phyloP scores from a whole-genome alignment of 2,329 filamentous ascomycete species.

The Macrophomina phaseolina region DNA sequence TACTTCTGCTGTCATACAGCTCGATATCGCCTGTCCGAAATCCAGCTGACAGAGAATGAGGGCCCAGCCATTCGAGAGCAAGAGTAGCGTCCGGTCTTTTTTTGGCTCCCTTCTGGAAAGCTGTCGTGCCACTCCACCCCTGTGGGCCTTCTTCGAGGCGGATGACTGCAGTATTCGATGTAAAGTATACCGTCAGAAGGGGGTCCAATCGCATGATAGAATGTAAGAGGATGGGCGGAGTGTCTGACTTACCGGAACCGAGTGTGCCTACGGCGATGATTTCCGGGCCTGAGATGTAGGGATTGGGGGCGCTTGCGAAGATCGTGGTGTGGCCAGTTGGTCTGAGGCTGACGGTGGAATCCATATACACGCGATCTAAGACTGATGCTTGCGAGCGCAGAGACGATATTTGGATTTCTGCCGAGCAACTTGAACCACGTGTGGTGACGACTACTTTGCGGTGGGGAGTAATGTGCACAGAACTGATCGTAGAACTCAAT shows the following conservation, averaged over 20 bases:
- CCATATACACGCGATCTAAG: slow-evolving; percentile 17
- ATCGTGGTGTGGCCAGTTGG: background rate
- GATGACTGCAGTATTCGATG: background rate
- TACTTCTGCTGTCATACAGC: slow-evolving; percentile 23
- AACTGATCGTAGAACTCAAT: slow-evolving; percentile 12
- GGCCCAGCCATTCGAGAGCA: slow-evolving; percentile 14
- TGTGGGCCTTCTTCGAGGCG: slow-evolving; percentile 4
- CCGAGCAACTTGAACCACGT: background rate
- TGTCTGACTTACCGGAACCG: slow-evolving; percentile 3
- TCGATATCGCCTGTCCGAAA: slow-evolving; percentile 21
- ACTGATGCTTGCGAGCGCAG: slow-evolving; percentile 6
- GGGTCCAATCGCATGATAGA: no score
- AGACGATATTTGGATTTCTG: slow-evolving; percentile 20
- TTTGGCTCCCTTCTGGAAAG: background rate
- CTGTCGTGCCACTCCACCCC: slow-evolving; percentile 4
- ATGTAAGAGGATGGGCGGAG: background rate
- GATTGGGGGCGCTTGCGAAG: slow-evolving; percentile 13
- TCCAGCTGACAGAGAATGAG: slow-evolving; percentile 10
- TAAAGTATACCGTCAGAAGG: no score
- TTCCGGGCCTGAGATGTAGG: background rate
- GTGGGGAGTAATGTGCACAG: slow-evolving; percentile 16
- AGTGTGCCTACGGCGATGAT: slow-evolving; percentile 20
- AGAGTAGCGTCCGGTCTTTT: slow-evolving; percentile 12
- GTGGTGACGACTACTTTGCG: slow-evolving; percentile 19
- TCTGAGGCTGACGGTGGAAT: slow-evolving; percentile 6